These are phyloP conservation scores for Letharia columbiana DNA, from an alignment of 495 filamentous ascomycete genomes.

Conservation along the genomic window DNA sequence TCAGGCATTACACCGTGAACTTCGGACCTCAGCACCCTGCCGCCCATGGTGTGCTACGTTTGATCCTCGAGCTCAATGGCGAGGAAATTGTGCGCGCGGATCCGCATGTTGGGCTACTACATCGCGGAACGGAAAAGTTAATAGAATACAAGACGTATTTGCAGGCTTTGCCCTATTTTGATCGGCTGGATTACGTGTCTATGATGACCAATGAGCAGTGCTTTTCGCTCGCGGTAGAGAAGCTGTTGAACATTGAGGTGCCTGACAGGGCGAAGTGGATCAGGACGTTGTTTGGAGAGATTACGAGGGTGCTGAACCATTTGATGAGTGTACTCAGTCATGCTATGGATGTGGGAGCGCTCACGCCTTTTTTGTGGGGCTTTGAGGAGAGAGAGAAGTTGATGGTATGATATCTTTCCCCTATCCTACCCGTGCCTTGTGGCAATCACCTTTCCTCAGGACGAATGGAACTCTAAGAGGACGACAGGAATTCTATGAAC, in stretches of 20 bases:
- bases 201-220: constrained; percentile 99
- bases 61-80: constrained; percentile 96
- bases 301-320: constrained; percentile 92
- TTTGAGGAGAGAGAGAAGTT: constrained; percentile 99
- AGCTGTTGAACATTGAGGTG: constrained; percentile 95
- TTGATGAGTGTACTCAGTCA: constrained; percentile 96
- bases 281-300: constrained; percentile 90
- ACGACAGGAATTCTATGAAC: constrained; percentile 94
- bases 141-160: constrained; percentile 99
- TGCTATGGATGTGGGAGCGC: constrained; percentile 98
- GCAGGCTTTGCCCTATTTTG: constrained; percentile 97
- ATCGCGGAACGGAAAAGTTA: constrained; percentile 98
- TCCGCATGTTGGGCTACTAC: constrained; percentile 92
- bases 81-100: constrained; percentile 96
- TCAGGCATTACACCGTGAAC: constrained; percentile 98
- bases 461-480: neutral
- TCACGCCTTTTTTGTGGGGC: constrained; percentile 98
- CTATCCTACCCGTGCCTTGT: neutral
- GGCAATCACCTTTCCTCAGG: neutral
- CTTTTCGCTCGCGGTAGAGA: constrained; percentile 90
- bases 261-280: constrained; percentile 96
- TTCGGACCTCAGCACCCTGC: constrained; percentile 99
- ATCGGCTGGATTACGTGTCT: constrained; percentile 96
- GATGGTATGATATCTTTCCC: constrained; percentile 57
- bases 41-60: constrained; percentile 92